Percentiles rank a stretch among this genome's conserved stretches.
Conservation (phyloP, 768 basidiomycete species). For the Hericium rajendrae region DNA sequence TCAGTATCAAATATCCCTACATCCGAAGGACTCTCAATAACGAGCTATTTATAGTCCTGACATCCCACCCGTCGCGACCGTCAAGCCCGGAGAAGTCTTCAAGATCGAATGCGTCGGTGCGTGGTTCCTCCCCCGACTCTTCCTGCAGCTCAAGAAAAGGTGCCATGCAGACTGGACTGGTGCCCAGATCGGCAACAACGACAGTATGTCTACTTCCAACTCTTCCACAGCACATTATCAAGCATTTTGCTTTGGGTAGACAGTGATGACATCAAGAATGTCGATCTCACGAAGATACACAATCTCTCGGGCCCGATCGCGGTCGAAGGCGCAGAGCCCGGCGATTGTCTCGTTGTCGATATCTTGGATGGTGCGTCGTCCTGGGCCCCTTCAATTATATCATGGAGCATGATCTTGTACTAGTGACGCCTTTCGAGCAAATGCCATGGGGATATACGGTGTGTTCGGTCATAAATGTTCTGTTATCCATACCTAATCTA, state of each 20-base stretch:
- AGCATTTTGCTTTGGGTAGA: slow-evolving; percentile 21
- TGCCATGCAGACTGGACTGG: slow-evolving; percentile 60
- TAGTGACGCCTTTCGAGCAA: slow-evolving; percentile 58
- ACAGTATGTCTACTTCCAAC: slow-evolving; percentile 32
- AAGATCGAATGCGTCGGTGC: slow-evolving; percentile 61
- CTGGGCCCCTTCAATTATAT: background rate
- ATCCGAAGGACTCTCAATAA: background rate
- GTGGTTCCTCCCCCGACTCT: slow-evolving; percentile 9
- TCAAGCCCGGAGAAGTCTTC: slow-evolving; percentile 61
- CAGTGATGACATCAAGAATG: slow-evolving; percentile 58
- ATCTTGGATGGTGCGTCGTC: slow-evolving; percentile 53
- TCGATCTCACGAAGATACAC: slow-evolving; percentile 58
- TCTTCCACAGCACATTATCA: background rate
- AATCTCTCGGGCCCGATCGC: slow-evolving; percentile 71
- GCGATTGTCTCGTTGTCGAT: slow-evolving; percentile 72
- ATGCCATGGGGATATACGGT: slow-evolving; percentile 81
- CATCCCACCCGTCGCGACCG: slow-evolving; percentile 51
- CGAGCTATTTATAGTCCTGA: slow-evolving; percentile 34
- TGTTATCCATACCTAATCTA: background rate
- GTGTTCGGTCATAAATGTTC: slow-evolving; percentile 5
- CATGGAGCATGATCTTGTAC: no score
- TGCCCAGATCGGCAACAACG: slow-evolving; percentile 70
- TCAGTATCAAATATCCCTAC: slow-evolving; percentile 24
- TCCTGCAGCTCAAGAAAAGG: background rate
- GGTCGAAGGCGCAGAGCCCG: slow-evolving; percentile 68